A percentile compares a stretch with the other conserved stretches of the same genome.
Evolutionary conservation across 2,329 filamentous ascomycete genomes (phyloP).

Genomic region (Fonsecaea nubica): DNA sequence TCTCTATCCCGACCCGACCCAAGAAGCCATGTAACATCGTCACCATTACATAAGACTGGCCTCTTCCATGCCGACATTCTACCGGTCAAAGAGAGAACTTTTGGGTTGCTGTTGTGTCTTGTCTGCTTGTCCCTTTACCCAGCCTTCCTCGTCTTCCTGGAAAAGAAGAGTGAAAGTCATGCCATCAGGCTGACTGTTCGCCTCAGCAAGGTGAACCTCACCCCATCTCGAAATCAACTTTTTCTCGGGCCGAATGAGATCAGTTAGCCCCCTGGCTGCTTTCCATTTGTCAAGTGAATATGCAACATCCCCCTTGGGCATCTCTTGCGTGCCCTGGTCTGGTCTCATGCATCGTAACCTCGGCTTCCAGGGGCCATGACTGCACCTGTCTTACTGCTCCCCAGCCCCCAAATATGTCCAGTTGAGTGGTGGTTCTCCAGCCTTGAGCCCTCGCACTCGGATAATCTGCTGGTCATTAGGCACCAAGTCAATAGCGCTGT

Average conservation of each 20-base stretch:
- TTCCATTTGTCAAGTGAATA: neutral
- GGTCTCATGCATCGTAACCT: slow-evolving; percentile 16
- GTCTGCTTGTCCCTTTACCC: neutral
- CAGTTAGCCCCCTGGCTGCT: neutral
- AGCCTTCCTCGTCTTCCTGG: slow-evolving; percentile 1
- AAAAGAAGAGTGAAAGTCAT: neutral
- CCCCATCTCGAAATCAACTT: neutral
- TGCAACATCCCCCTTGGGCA: slow-evolving; percentile 13
- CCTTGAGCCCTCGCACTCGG: slow-evolving; percentile 40
- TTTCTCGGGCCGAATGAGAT: slow-evolving; percentile 10
- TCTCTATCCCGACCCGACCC: neutral
- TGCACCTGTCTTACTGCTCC: slow-evolving; percentile 37
- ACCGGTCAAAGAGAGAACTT: slow-evolving; percentile 5
- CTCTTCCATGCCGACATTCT: slow-evolving; percentile 13
- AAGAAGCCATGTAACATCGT: neutral
- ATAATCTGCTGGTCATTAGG: slow-evolving; percentile 63
- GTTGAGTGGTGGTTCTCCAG: slow-evolving; percentile 34
- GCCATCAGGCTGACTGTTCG: slow-evolving; percentile 14
- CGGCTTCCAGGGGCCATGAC: slow-evolving; percentile 10
- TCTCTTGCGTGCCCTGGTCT: slow-evolving; percentile 13
- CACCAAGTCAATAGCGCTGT: slow-evolving; percentile 64
- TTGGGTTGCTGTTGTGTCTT: neutral
- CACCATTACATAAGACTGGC: neutral
- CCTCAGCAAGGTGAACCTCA: slow-evolving; percentile 1
- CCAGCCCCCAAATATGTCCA: slow-evolving; percentile 42